A percentile compares a stretch with the other conserved stretches of the same genome.
These are phyloP conservation scores for Stylosanthes scabra DNA, from an alignment of 331 rosid species.

Conservation along the genomic window DNA sequence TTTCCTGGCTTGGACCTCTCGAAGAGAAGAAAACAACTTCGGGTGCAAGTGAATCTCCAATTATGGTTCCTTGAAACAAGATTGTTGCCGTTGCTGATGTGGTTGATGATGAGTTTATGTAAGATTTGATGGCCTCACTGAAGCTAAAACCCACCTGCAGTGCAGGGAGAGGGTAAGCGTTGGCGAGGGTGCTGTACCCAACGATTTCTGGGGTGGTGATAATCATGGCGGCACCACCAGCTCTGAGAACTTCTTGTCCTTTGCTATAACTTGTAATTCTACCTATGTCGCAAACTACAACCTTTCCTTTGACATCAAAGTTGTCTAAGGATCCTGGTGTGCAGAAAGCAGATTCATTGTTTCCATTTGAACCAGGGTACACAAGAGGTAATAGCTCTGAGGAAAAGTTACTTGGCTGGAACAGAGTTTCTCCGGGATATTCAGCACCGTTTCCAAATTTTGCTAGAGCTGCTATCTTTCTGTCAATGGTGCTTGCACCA, in stretches of 20 bases:
- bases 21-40: slow-evolving; percentile 64
- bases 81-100: slow-evolving; percentile 57
- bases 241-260: slow-evolving; percentile 56
- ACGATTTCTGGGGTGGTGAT: slow-evolving; percentile 35
- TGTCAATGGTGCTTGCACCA: slow-evolving; percentile 80
- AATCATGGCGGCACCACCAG: slow-evolving; percentile 78
- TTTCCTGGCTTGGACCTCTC: slow-evolving; percentile 66
- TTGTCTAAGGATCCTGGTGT: slow-evolving; percentile 43
- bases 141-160: slow-evolving; percentile 54
- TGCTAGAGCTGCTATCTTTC: slow-evolving; percentile 57
- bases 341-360: slow-evolving; percentile 41
- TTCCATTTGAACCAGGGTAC: slow-evolving; percentile 51
- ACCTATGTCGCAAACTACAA: slow-evolving; percentile 70
- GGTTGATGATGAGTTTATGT: slow-evolving; percentile 50
- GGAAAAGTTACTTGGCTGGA: slow-evolving; percentile 52
- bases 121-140: slow-evolving; percentile 50
- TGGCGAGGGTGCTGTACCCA: slow-evolving; percentile 51
- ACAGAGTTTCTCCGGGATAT: slow-evolving; percentile 57
- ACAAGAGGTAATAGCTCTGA: slow-evolving; percentile 51
- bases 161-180: slow-evolving; percentile 62
- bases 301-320: slow-evolving; percentile 49
- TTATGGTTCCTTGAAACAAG: slow-evolving; percentile 65
- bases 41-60: slow-evolving; percentile 63
- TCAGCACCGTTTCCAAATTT: slow-evolving; percentile 64
- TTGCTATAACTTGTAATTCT: slow-evolving; percentile 38